phyloP scores from a whole-genome alignment of 78 protist species.

The Dictyostelium intermedium region DNA sequence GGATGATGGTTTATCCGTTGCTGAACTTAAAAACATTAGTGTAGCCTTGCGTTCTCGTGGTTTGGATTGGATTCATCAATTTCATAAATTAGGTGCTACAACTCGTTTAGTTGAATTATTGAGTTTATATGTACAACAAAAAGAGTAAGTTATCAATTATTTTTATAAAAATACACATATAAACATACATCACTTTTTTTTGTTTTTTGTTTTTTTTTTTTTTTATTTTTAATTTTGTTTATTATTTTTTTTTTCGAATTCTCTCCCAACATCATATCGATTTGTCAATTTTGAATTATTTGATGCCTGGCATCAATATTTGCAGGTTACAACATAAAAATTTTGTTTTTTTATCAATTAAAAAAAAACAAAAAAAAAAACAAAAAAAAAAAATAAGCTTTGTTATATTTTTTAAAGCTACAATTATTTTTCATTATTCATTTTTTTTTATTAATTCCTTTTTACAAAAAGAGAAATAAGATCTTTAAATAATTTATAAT shows the following conservation, averaged over 20 bases:
- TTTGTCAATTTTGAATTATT: neutral
- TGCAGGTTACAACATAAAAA: neutral
- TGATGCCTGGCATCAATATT: neutral
- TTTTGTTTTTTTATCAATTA: neutral
- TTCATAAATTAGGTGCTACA: constrained; percentile 41
- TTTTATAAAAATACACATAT: too few relatives aligned
- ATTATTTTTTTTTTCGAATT: neutral
- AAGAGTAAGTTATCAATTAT: neutral
- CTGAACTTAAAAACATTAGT: constrained; percentile 70
- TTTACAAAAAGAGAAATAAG: neutral
- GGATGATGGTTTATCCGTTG: neutral
- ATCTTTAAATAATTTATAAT: too few relatives aligned
- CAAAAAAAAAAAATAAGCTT: too few relatives aligned
- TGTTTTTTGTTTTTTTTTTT: neutral
- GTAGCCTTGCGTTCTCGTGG: constrained; percentile 81
- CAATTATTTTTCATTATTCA: too few relatives aligned
- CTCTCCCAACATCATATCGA: neutral
- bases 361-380: neutral
- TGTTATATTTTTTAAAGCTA: too few relatives aligned
- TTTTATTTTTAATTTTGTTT: neutral
- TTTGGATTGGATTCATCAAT: constrained; percentile 65
- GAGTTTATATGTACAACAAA: neutral
- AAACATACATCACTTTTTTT: neutral
- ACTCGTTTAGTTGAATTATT: constrained; percentile 49
- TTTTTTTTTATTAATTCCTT: too few relatives aligned